Percentiles rank a stretch among this genome's conserved stretches.
These are phyloP conservation scores for Taxillus chinensis DNA, from an alignment of 164 flowering plant genomes.

Conservation along the genomic window DNA sequence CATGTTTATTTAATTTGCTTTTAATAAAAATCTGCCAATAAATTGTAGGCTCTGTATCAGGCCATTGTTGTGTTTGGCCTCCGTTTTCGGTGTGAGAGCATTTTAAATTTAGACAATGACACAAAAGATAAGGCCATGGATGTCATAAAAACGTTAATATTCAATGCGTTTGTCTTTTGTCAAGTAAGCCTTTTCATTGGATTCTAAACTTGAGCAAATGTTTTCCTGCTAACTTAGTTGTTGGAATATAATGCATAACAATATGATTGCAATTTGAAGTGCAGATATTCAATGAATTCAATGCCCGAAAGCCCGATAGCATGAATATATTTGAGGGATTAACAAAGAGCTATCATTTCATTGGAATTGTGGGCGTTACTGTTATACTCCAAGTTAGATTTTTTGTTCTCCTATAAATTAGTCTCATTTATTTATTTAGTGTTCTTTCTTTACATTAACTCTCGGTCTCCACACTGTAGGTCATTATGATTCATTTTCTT, in stretches of 20 bases:
- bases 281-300: constrained; percentile 87
- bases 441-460: not conserved
- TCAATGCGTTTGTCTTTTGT: constrained; percentile 84
- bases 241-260: not conserved
- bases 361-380: constrained; percentile 58
- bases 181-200: constrained; percentile 41
- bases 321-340: constrained; percentile 64
- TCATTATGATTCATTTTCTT: constrained; percentile 60
- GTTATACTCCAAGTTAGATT: constrained; percentile 67
- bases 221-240: not conserved
- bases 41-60: constrained; percentile 81
- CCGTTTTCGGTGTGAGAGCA: constrained; percentile 47
- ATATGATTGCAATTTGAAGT: not conserved
- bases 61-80: constrained; percentile 65
- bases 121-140: constrained; percentile 24
- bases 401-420: no score
- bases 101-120: constrained; percentile 26
- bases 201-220: not conserved
- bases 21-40: not conserved
- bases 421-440: not conserved
- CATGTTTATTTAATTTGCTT: no score
- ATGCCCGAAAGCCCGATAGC: constrained; percentile 93
- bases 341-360: constrained; percentile 57
- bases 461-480: constrained; percentile 17
- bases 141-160: constrained; percentile 77